Evolutionary conservation across 2,329 filamentous ascomycete genomes (phyloP).

Genomic region (Ophiostoma ips): DNA sequence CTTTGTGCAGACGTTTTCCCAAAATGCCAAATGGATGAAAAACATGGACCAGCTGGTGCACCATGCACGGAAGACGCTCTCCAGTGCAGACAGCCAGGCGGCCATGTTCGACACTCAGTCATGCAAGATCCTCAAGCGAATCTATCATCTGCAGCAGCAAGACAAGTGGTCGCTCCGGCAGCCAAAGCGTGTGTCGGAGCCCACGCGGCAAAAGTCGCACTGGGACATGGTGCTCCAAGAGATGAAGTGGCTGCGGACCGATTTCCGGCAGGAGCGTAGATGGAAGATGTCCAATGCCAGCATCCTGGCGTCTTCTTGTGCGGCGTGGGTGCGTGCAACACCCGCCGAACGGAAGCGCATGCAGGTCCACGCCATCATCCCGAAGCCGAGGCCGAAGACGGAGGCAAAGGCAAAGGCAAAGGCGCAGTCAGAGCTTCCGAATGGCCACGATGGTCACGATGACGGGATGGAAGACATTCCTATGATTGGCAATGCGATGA

Average conservation of each 20-base stretch:
- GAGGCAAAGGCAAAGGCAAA: neutral
- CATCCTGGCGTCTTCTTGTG: constrained; percentile 69
- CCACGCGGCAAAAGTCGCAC: constrained; percentile 60
- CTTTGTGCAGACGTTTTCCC: constrained; percentile 44
- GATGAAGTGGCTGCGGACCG: constrained; percentile 96
- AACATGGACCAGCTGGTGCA: constrained; percentile 58
- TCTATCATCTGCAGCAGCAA: constrained; percentile 81
- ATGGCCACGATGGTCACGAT: constrained; percentile 15
- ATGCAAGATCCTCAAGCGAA: constrained; percentile 68
- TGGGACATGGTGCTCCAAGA: constrained; percentile 80
- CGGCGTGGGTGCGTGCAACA: constrained; percentile 59
- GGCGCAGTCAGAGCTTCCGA: neutral
- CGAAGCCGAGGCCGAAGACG: constrained; percentile 12
- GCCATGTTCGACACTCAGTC: constrained; percentile 78
- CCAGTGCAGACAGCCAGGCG: constrained; percentile 70
- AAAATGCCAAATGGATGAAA: constrained; percentile 45
- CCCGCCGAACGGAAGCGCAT: constrained; percentile 50
- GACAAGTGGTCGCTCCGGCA: constrained; percentile 91
- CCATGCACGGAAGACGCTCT: constrained; percentile 78
- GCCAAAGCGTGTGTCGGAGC: constrained; percentile 71
- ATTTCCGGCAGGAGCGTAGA: constrained; percentile 86
- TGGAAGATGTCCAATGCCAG: constrained; percentile 79
- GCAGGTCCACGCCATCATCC: constrained; percentile 48
- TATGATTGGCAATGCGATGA: constrained; percentile 14
- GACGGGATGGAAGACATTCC: constrained; percentile 5